Evolutionary conservation across 179 eudicot species (phyloP), one percentile per base, ranked within the genome.

Genomic region (Carnegiea gigantea): DNA sequence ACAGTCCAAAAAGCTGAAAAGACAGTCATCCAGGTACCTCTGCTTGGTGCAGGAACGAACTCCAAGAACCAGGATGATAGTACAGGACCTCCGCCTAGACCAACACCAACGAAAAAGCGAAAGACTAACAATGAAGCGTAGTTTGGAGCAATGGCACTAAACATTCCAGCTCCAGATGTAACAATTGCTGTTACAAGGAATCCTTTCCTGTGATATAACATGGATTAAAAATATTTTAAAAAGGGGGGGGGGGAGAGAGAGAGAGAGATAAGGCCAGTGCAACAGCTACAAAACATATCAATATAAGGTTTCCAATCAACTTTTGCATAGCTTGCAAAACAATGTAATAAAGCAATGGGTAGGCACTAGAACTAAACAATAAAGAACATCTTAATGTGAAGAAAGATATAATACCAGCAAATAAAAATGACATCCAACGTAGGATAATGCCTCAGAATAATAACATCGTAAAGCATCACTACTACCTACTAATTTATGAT

Each of bases 31-130:
- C 94, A 92, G 28, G 84, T 84, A 81, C 97, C 97, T 82, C 94
- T 76, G 46, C 84, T 87, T 79, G 89, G 88, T 71, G 90, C 87
- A 46, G 97, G 97, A 80, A 92, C 82, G 40, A 92, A 92, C 84
- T 92, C 97, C 18, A 91, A 83, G 88, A 91, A 89, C 94, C 94
- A 91, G 46, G 94, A 80, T 43, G 88, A 82, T 26, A 86, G 90
- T 20, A 92, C 92, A 70, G 88, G 93, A 24, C 89, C 94, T 46
- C 97, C 97, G 77, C 94, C 97, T 83, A 91, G 80, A 77, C 97
- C 93, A 76, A 91, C 70, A 73, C 94, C 94, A 83, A 89, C 89
- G 48, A 91, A 46, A 75, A 84, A 83, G 44, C 95, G 95, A 43
- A 86, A 81, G 76, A 77, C n/a, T 73, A 92, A 68, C 80, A 92